Base-by-base conservation (phyloP, 2,329 filamentous ascomycete genomes). In the Ophiostoma angusticollis region DNA sequence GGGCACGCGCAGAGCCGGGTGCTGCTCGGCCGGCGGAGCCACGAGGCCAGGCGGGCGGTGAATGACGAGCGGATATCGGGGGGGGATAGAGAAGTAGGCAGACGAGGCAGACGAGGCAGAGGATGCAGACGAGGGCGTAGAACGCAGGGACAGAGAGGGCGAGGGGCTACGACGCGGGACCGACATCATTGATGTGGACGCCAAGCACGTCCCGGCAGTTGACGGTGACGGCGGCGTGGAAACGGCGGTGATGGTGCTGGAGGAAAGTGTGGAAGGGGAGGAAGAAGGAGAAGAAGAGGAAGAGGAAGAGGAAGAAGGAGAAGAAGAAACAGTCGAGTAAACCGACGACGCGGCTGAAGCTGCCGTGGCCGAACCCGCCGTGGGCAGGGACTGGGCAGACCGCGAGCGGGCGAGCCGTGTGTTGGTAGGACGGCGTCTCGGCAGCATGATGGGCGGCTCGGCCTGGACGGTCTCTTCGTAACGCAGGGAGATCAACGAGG, bases 391-490 rank as follows among this genome's bases (percentile, higher is more conserved):
- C 43, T 51, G 42, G 39, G 47, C 41, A 16, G 46, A 47, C 46
- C 45, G 42, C 45, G 57, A 39, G 49, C 47, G 49, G 30, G 45
- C 57, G 60, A 44, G 54, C 54, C 47, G 55, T 59, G 52, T 21
- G 30, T 19, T 34, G 22, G 24, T 31, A 23, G 16, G 36, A 32
- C 23, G 19, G 29, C 21, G 21, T 23, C 28, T 53, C 37, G 55
- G 52, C 42, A 73, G 55, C 32, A 67, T 66, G 46, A 75, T 70
- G 25, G 74, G 74, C 43, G 69, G 69, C 54, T 71, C 67, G 34
- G 69, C 69, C 49, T 70, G 65, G 36, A 67, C 58, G 25, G 70
- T 73, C 55, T 77, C 67, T 52, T 79, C 74, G 58, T 79, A 78
- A 42, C 71, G 68, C 40, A 78, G 51, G 34, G 65, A n/a, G n/a